phyloP scores from a whole-genome alignment of 768 basidiomycete species.

The Psilocybe sp. region DNA sequence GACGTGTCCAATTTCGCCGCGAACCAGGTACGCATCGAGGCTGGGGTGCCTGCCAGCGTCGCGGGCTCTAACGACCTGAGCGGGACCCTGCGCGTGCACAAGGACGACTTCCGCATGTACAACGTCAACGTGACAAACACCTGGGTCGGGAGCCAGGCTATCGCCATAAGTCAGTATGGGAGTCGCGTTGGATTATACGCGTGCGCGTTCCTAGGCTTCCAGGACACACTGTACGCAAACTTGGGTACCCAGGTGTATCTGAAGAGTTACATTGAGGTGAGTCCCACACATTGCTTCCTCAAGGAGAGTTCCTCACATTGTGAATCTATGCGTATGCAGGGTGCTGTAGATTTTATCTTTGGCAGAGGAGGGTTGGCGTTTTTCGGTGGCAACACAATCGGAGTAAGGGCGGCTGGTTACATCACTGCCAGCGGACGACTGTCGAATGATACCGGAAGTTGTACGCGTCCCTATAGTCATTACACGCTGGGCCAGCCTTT shows the following conservation, averaged over 20 bases:
- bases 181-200: constrained; percentile 39
- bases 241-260: constrained; percentile 46
- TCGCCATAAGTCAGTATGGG: constrained; percentile 47
- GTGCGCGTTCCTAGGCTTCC: constrained; percentile 41
- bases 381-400: constrained; percentile 47
- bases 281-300: background rate
- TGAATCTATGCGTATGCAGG: constrained; percentile 18
- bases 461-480: constrained; percentile 21
- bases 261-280: constrained; percentile 42
- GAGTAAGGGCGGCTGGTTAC: constrained; percentile 36
- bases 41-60: constrained; percentile 20
- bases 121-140: constrained; percentile 47
- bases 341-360: constrained; percentile 47
- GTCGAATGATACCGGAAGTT: constrained; percentile 38
- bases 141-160: constrained; percentile 39
- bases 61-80: constrained; percentile 30
- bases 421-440: constrained; percentile 46
- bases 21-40: constrained; percentile 28
- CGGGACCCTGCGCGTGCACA: constrained; percentile 45
- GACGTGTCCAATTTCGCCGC: constrained; percentile 23
- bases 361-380: constrained; percentile 39
- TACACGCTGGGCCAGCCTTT: background rate
- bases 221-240: constrained; percentile 45
- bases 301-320: background rate
- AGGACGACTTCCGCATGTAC: constrained; percentile 43